A percentile compares a stretch with the other conserved stretches of the same genome.
Evolutionary conservation across 306 rosid species (phyloP).

Genomic region (Citrullus mucosospermus): DNA sequence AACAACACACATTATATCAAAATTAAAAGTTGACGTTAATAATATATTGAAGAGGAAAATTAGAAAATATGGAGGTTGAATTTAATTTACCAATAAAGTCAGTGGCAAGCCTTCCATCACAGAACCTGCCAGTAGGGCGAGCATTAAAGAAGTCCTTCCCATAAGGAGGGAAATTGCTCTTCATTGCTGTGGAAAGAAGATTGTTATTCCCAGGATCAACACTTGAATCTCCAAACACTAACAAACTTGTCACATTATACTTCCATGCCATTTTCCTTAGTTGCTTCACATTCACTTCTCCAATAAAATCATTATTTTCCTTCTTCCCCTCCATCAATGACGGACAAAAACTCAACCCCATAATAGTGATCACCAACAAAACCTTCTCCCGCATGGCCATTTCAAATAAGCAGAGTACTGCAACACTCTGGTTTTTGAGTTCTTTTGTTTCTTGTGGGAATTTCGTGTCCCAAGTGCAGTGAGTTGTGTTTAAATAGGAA

Average conservation of each 20-base stretch:
- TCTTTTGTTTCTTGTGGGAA: background rate
- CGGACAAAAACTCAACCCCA: background rate
- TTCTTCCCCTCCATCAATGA: background rate
- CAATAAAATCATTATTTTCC: background rate
- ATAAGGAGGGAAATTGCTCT: slow-evolving; percentile 65
- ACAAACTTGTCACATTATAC: background rate
- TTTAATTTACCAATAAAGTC: slow-evolving; percentile 45
- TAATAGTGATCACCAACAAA: background rate
- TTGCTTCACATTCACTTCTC: background rate
- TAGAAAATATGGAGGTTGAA: background rate
- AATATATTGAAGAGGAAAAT: too few species aligned
- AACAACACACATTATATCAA: too few species aligned
- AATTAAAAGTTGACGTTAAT: too few species aligned
- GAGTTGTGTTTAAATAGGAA: background rate
- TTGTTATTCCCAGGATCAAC: slow-evolving; percentile 80
- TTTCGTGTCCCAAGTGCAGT: too few species aligned
- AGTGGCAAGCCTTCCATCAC: slow-evolving; percentile 56
- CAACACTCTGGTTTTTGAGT: background rate
- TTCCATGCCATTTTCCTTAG: background rate
- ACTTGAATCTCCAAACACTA: slow-evolving; percentile 75
- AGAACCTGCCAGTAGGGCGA: slow-evolving; percentile 59
- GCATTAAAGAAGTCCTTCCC: slow-evolving; percentile 46
- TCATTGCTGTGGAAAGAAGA: slow-evolving; percentile 36
- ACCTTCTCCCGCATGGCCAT: background rate
- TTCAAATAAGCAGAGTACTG: too few species aligned